Conservation (phyloP, 2,329 filamentous ascomycete species). For the Sclerotinia nivalis region DNA sequence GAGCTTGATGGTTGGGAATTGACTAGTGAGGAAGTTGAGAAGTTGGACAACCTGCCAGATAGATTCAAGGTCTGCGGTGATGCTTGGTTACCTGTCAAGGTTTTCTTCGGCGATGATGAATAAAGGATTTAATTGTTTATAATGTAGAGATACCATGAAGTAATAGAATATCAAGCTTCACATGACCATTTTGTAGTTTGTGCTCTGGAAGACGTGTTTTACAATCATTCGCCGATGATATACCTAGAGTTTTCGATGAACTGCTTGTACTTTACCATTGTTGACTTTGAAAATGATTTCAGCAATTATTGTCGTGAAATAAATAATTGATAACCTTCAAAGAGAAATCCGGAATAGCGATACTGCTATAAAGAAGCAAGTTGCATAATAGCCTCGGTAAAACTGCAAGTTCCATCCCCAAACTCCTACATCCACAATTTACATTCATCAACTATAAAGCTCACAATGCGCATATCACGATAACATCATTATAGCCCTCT, state of each 20-base stretch:
- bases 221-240: neutral
- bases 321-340: neutral
- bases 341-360: neutral
- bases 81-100: conserved; percentile 70
- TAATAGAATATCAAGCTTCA: conserved; percentile 10
- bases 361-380: conserved; percentile 7
- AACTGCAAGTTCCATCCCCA: conserved; percentile 7
- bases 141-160: conserved; percentile 25
- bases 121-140: conserved; percentile 46
- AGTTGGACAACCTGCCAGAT: conserved; percentile 50
- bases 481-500: conserved; percentile 24
- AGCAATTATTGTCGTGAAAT: neutral
- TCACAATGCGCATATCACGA: conserved; percentile 27
- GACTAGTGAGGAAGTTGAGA: conserved; percentile 68
- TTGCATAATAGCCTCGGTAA: conserved; percentile 19
- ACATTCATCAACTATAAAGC: neutral
- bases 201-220: neutral
- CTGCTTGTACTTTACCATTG: no score
- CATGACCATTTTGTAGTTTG: neutral
- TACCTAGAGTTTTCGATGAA: neutral
- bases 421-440: conserved; percentile 13
- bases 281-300: neutral
- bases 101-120: conserved; percentile 83
- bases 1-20: conserved; percentile 73
- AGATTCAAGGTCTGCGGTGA: conserved; percentile 84